These are phyloP conservation scores for Exidia glandulosa DNA, from an alignment of 768 basidiomycete species.

Conservation along the genomic window DNA sequence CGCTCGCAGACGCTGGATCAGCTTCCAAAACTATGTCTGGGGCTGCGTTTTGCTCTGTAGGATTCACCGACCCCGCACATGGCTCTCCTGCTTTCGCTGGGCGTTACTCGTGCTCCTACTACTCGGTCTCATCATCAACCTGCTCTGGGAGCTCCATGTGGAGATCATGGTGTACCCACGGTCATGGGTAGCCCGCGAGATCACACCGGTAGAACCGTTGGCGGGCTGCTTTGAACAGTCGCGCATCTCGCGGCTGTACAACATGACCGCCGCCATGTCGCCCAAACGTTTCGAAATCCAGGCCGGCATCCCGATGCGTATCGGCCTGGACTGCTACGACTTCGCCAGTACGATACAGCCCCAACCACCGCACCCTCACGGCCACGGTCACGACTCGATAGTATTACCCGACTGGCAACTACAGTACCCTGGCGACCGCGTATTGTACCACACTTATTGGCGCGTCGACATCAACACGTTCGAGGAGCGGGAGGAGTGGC, in stretches of 20 bases:
- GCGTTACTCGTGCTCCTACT: slow-evolving; percentile 25
- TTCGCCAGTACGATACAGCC: slow-evolving; percentile 73
- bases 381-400: background rate
- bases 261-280: slow-evolving; percentile 51
- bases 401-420: background rate
- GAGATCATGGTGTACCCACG: slow-evolving; percentile 73
- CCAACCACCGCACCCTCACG: slow-evolving; percentile 3
- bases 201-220: slow-evolving; percentile 53
- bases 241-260: slow-evolving; percentile 54
- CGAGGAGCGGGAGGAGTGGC: slow-evolving; percentile 72
- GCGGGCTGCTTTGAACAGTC: slow-evolving; percentile 63
- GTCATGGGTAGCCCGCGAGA: slow-evolving; percentile 61
- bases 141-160: slow-evolving; percentile 59
- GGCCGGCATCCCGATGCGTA: slow-evolving; percentile 64
- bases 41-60: background rate
- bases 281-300: slow-evolving; percentile 61
- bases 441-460: slow-evolving; percentile 90
- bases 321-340: slow-evolving; percentile 86
- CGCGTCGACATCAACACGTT: slow-evolving; percentile 78
- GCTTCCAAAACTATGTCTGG: background rate
- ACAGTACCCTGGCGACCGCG: slow-evolving; percentile 27
- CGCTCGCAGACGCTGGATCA: background rate
- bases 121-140: slow-evolving; percentile 44
- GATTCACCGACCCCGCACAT: background rate
- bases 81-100: background rate